Percentiles rank a stretch among this genome's conserved stretches.
These are phyloP conservation scores for Fusarium praegraminearum DNA, from an alignment of 2,329 filamentous ascomycete genomes.

Conservation along the genomic window DNA sequence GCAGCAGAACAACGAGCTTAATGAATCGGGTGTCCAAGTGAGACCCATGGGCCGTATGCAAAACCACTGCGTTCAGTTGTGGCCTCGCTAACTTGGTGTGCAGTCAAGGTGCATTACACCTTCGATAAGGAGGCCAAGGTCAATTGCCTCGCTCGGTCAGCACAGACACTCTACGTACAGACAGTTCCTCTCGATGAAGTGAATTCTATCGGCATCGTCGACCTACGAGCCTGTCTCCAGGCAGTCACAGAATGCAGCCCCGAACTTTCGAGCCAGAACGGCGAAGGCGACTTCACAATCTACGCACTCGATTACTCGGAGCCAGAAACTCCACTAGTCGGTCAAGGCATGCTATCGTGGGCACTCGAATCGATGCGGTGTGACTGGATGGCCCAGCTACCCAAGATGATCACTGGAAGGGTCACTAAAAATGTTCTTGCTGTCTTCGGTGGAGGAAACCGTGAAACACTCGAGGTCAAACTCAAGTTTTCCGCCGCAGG, in stretches of 20 bases:
- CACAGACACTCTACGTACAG: conserved; percentile 82
- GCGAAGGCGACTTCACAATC: conserved; percentile 92
- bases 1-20: conserved; percentile 49
- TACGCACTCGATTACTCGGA: conserved; percentile 98
- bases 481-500: conserved; percentile 85
- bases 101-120: conserved; percentile 97
- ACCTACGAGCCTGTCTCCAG: conserved; percentile 87
- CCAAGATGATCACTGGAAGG: conserved; percentile 85
- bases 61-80: conserved; percentile 19
- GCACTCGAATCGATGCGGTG: conserved; percentile 66
- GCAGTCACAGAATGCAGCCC: conserved; percentile 84
- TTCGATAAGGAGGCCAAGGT: conserved; percentile 91
- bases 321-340: conserved; percentile 90
- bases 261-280: conserved; percentile 76
- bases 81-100: conserved; percentile 37
- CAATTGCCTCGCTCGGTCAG: conserved; percentile 89
- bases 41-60: conserved; percentile 75
- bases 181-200: conserved; percentile 84
- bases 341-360: conserved; percentile 94
- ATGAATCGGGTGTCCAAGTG: conserved; percentile 66
- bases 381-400: conserved; percentile 64
- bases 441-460: conserved; percentile 83
- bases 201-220: conserved; percentile 86
- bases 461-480: conserved; percentile 93
- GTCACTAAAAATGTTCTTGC: conserved; percentile 88